Conservation (phyloP, 108 stramenopile species). For the Mediolabrus comicus region DNA sequence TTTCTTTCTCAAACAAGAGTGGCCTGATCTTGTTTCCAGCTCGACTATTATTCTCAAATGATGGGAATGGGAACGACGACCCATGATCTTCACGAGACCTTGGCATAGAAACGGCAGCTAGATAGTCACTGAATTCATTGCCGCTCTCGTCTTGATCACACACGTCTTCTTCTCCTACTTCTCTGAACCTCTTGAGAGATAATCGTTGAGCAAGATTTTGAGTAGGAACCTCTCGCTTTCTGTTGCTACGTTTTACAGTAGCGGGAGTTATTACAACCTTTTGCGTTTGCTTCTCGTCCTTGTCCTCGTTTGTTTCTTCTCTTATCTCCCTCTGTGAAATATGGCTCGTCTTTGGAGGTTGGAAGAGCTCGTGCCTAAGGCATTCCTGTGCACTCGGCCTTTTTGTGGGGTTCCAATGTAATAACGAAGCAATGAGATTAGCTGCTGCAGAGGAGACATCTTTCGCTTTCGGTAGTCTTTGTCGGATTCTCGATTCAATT, state of each 20-base stretch:
- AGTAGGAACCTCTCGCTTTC: background rate
- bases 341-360: background rate
- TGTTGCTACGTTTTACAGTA: background rate
- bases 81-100: background rate
- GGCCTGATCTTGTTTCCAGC: background rate
- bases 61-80: background rate
- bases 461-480: background rate
- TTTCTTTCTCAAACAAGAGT: background rate
- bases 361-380: conserved; percentile 74
- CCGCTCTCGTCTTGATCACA: background rate
- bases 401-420: conserved; percentile 65
- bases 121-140: background rate
- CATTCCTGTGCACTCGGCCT: conserved; percentile 71
- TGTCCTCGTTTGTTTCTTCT: background rate
- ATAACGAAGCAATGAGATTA: conserved; percentile 8
- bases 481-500: background rate
- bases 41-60: background rate
- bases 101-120: background rate
- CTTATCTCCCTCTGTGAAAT: background rate
- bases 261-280: background rate
- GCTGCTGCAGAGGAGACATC: background rate
- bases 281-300: background rate
- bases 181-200: background rate
- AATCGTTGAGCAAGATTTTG: no score
- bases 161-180: background rate